These are phyloP conservation scores for Monascus purpureus DNA, from an alignment of 495 filamentous ascomycete species.

Conservation along the genomic window DNA sequence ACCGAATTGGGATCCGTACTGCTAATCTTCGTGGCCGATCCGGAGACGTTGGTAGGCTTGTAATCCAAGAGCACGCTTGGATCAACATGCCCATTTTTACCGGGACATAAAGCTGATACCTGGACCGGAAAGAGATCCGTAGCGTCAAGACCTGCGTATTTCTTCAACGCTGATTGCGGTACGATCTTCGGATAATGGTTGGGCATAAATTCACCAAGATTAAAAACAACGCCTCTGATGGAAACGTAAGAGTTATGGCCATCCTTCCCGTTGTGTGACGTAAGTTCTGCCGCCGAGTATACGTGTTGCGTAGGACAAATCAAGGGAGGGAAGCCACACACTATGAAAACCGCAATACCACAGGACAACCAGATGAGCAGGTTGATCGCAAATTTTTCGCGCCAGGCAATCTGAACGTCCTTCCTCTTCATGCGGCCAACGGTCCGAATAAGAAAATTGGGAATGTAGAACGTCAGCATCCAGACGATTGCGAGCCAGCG, in stretches of 20 bases:
- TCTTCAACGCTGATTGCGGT: slow-evolving; percentile 46
- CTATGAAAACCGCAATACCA: slow-evolving; percentile 68
- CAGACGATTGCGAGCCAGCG: slow-evolving; percentile 88
- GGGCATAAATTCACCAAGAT: slow-evolving; percentile 59
- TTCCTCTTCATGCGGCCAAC: slow-evolving; percentile 81
- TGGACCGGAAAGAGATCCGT: slow-evolving; percentile 86
- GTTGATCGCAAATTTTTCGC: slow-evolving; percentile 97
- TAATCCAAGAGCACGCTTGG: slow-evolving; percentile 70
- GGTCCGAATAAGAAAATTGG: slow-evolving; percentile 67
- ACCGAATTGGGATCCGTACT: slow-evolving; percentile 53
- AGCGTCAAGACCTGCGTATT: slow-evolving; percentile 78
- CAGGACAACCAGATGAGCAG: slow-evolving; percentile 91
- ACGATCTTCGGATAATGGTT: slow-evolving; percentile 74
- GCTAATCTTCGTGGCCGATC: slow-evolving; percentile 47
- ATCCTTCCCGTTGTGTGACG: slow-evolving; percentile 57
- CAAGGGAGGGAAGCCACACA: slow-evolving; percentile 70
- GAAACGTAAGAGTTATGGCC: slow-evolving; percentile 51
- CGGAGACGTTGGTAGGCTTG: slow-evolving; percentile 58
- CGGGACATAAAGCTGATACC: slow-evolving; percentile 81
- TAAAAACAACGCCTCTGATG: slow-evolving; percentile 81
- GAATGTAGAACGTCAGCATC: slow-evolving; percentile 71
- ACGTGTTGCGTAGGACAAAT: slow-evolving; percentile 89
- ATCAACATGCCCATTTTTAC: slow-evolving; percentile 50
- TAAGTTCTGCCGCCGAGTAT: slow-evolving; percentile 66
- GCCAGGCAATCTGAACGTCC: slow-evolving; percentile 88